Evolutionary conservation across 257 asterid genomes (phyloP).

Genomic region (Eustoma russellianum): DNA sequence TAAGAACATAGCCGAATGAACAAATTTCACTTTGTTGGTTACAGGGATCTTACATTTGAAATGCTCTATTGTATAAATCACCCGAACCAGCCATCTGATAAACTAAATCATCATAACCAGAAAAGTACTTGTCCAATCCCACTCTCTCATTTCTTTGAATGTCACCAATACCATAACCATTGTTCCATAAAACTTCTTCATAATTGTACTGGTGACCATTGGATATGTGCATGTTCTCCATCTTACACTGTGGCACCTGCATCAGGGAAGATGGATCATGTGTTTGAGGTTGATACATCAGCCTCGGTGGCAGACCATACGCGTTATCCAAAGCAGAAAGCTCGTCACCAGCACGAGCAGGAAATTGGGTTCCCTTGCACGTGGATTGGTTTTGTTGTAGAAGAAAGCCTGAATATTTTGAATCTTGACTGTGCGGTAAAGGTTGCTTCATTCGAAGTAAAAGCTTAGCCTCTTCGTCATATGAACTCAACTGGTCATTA

Average conservation of each 20-base stretch:
- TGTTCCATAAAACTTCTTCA: constrained; percentile 40
- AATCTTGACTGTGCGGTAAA: constrained; percentile 32
- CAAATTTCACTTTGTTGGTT: constrained; percentile 10
- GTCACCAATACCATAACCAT: constrained; percentile 35
- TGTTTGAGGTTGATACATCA: constrained; percentile 35
- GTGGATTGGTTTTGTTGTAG: constrained; percentile 33
- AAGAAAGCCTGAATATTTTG: constrained; percentile 36
- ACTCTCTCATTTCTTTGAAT: constrained; percentile 52
- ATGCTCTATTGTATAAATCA: constrained; percentile 56
- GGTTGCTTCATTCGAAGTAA: constrained; percentile 66
- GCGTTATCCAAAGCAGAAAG: constrained; percentile 17
- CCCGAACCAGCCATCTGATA: constrained; percentile 38
- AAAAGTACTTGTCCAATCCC: constrained; percentile 32
- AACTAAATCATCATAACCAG: constrained; percentile 60
- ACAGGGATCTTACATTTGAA: constrained; percentile 38
- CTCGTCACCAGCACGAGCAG: constrained; percentile 26
- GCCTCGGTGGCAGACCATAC: constrained; percentile 41
- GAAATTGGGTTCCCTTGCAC: constrained; percentile 30
- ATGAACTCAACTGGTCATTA: constrained; percentile 24
- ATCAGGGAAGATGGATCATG: constrained; percentile 30
- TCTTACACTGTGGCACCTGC: constrained; percentile 28
- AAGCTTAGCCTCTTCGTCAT: constrained; percentile 50
- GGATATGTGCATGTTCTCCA: constrained; percentile 31
- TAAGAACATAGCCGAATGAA: constrained; percentile 17
- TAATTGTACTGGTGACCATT: constrained; percentile 32